phyloP scores from a whole-genome alignment of 2,329 filamentous ascomycete genomes.

The Ophiocordyceps camponoti-leonardi region DNA sequence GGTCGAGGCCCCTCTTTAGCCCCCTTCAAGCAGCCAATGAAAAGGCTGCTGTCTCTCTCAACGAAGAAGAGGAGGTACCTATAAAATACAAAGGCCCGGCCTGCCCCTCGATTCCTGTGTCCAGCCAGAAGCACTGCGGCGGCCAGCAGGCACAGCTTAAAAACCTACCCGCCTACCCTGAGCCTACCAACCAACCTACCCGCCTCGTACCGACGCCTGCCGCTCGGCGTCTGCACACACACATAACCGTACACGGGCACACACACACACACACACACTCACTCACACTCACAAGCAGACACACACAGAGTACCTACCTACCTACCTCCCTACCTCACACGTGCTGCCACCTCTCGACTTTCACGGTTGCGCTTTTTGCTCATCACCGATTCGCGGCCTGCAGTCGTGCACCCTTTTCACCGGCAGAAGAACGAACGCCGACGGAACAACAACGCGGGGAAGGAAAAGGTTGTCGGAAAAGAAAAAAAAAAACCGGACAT shows the following conservation, averaged over 20 bases:
- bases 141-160: neutral
- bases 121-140: neutral
- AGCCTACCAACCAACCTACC: too few relatives aligned
- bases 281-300: too few relatives aligned
- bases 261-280: neutral
- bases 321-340: neutral
- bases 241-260: too few relatives aligned
- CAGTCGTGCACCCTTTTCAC: neutral
- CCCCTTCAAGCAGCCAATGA: neutral
- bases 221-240: neutral
- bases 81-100: constrained; percentile 27
- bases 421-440: neutral
- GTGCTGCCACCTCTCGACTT: neutral
- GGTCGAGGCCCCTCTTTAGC: neutral
- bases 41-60: neutral
- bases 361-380: neutral
- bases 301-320: neutral
- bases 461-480: neutral
- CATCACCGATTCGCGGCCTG: neutral
- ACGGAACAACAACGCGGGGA: neutral
- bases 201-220: neutral
- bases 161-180: neutral
- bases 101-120: constrained; percentile 21
- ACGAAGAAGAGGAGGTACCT: constrained; percentile 5
- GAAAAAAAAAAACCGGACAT: neutral